phyloP scores from a whole-genome alignment of 148 eudicot species.

The Fallopia convolvulus region DNA sequence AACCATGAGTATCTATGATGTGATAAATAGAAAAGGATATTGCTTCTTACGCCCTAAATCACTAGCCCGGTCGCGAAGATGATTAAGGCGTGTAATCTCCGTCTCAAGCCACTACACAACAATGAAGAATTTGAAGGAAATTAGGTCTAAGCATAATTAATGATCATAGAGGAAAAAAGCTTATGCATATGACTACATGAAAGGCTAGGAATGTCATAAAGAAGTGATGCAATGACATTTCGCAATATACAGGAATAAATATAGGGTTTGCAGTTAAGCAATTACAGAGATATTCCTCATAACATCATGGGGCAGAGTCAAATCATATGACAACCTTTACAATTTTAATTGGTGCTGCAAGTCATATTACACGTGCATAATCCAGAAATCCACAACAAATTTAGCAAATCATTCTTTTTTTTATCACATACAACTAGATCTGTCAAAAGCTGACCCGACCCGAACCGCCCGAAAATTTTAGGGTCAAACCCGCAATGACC shows the following conservation, averaged over 20 bases:
- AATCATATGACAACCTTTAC: not conserved
- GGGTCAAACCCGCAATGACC: no score
- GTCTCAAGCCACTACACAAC: conserved; percentile 88
- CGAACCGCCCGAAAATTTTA: no score
- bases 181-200: not conserved
- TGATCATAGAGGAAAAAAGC: not conserved
- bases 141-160: not conserved
- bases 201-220: not conserved
- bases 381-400: not conserved
- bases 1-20: not conserved
- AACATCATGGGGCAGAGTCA: not conserved
- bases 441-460: no score
- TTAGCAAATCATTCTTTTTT: not conserved
- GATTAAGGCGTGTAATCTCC: conserved; percentile 64
- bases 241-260: not conserved
- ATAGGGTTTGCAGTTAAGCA: not conserved
- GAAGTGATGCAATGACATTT: not conserved
- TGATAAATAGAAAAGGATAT: conserved; percentile 61
- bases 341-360: not conserved
- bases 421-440: not conserved
- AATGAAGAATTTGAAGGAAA: conserved; percentile 10
- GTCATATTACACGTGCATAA: not conserved
- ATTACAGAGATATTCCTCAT: not conserved
- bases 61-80: conserved; percentile 98
- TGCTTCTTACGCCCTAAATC: conserved; percentile 82